Percentiles rank a stretch among this genome's conserved stretches.
These are phyloP conservation scores for Chytriomyces sp. DNA, from an alignment of 192 early-diverging fungal species.

Conservation along the genomic window DNA sequence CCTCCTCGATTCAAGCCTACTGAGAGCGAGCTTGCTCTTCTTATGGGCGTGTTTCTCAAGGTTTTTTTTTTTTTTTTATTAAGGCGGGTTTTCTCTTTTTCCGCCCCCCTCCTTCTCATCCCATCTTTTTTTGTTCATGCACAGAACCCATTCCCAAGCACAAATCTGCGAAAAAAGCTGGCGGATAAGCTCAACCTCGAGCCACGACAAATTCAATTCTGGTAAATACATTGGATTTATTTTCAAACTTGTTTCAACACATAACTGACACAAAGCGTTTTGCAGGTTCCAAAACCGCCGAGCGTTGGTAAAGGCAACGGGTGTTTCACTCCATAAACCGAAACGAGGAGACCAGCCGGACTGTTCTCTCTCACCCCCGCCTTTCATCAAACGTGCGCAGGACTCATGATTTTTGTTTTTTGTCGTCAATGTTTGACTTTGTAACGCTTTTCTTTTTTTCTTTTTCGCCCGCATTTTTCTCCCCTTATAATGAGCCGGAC, in stretches of 20 bases:
- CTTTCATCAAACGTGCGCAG: neutral
- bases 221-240: conserved; percentile 1
- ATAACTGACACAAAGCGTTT: neutral
- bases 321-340: conserved; percentile 6
- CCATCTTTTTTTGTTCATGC: neutral
- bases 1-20: conserved; percentile 25
- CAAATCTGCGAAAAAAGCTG: neutral
- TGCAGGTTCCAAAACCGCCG: conserved; percentile 14
- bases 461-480: too few relatives aligned
- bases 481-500: too few relatives aligned
- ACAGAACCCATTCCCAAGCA: conserved; percentile 4
- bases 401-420: too few relatives aligned
- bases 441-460: too few relatives aligned
- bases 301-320: neutral
- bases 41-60: conserved; percentile 14
- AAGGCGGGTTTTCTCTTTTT: too few relatives aligned
- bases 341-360: conserved; percentile 5
- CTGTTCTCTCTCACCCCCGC: neutral
- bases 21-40: conserved; percentile 7
- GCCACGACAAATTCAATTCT: conserved; percentile 9
- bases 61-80: neutral
- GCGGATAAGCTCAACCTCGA: conserved; percentile 1
- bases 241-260: neutral
- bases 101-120: too few relatives aligned
- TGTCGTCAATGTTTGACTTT: too few relatives aligned